A percentile compares a stretch with the other conserved stretches of the same genome.
Conservation (phyloP, 768 basidiomycete genomes). For the Kwoniella pini region DNA sequence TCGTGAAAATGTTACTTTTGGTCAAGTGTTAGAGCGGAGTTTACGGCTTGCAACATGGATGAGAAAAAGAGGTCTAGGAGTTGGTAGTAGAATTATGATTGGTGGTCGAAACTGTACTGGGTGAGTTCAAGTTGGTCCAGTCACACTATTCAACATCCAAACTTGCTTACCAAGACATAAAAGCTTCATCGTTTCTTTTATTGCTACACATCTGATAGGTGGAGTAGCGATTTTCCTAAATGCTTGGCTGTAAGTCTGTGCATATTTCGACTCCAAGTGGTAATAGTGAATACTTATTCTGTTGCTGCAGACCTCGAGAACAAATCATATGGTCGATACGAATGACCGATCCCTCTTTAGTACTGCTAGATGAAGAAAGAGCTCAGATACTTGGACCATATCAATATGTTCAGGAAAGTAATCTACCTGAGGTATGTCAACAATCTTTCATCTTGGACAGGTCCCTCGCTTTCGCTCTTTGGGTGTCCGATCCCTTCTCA, state of each 20-base stretch:
- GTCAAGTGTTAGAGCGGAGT: constrained; percentile 28
- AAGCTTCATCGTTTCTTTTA: constrained; percentile 42
- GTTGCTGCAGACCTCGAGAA: constrained; percentile 8
- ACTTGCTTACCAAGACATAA: neutral
- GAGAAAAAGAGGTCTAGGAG: constrained; percentile 30
- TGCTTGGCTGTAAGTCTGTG: constrained; percentile 45
- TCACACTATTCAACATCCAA: too few species aligned
- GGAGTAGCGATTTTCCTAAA: constrained; percentile 41
- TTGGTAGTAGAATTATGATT: constrained; percentile 42
- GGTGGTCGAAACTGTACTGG: constrained; percentile 41
- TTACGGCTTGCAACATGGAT: constrained; percentile 36
- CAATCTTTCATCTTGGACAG: too few species aligned
- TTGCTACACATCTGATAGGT: constrained; percentile 45
- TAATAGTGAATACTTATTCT: neutral
- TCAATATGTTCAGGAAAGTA: constrained; percentile 8
- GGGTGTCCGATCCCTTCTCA: too few species aligned
- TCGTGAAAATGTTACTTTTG: constrained; percentile 31
- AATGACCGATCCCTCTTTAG: constrained; percentile 28
- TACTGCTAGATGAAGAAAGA: constrained; percentile 39
- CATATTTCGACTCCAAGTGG: neutral
- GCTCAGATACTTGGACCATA: constrained; percentile 24
- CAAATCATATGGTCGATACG: constrained; percentile 20
- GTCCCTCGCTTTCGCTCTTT: too few species aligned
- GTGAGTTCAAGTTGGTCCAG: constrained; percentile 28
- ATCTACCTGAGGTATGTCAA: constrained; percentile 24